Evolutionary conservation across 257 asterid genomes (phyloP), one percentile per base, ranked within the genome.

Genomic region (Nyctanthes arbortristis): DNA sequence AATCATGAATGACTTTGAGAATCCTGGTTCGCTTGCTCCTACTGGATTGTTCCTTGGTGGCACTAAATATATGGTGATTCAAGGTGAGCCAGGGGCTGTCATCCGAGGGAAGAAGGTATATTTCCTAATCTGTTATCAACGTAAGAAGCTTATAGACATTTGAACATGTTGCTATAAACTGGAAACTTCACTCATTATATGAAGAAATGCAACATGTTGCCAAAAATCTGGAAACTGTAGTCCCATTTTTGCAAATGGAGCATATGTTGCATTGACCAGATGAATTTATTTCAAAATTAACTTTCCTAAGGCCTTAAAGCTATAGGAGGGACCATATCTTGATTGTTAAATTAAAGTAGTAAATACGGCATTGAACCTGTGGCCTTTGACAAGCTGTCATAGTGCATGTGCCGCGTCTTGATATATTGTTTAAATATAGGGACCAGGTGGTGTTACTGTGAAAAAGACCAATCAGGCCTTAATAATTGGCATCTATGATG

Each of bases 51-150:
- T 58, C 60, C 79, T 82, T 54, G 87, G 82, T 25, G 87, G 84
- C 73, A 34, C 73, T 29, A 82, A 82, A 37, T 82, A 79, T 72
- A 79, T 82, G 84, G 87, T 82, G 34, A 74, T 82, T 61, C 82
- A 74, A 43, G 87, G 87, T 9, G 84, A 79, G 25, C 4, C 84
- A 5, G 81, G 81, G 2, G 79, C 72, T n/a, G 87, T 77, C 47
- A 79, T 82, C 54, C 73, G 85, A 35, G 87, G 84, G 67, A 82
- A 79, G 73, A 79, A 82, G 83, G 87, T 77, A 69, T 14, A 34
- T 22, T 40, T 59, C 68, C 30, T 1, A 14, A 49, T 9, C 14
- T 29, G 30, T 22, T 56, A 4, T 22, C 30, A 22, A 7, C 10
- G 13, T 55, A 28, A 55, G 29, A 20, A 7, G 24, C 32, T 18